These are phyloP conservation scores for Oryza brachyantha DNA, from an alignment of 176 grass and related monocot species.

Conservation along the genomic window DNA sequence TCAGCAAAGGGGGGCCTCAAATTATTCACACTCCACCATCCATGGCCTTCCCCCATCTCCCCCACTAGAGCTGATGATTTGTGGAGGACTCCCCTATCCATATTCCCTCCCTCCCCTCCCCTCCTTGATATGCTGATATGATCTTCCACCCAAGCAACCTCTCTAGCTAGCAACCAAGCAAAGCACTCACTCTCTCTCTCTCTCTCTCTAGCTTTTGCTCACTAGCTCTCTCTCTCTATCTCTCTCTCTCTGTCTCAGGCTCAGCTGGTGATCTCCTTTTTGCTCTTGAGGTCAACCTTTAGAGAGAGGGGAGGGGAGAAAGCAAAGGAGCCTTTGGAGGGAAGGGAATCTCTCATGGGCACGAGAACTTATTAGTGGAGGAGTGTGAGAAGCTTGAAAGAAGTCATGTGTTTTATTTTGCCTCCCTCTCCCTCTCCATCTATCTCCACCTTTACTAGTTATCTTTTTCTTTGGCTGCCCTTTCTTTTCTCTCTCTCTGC, in stretches of 20 bases:
- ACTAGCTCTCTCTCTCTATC: neutral
- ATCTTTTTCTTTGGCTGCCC: slow-evolving; percentile 25
- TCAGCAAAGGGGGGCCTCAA: slow-evolving; percentile 47
- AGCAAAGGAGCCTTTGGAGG: slow-evolving; percentile 32
- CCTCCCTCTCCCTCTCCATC: slow-evolving; percentile 16
- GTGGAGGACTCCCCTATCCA: slow-evolving; percentile 64
- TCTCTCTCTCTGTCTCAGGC: slow-evolving; percentile 20
- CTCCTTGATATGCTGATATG: slow-evolving; percentile 28
- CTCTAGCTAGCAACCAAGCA: neutral
- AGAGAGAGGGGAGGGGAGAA: slow-evolving; percentile 32
- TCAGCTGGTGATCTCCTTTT: neutral
- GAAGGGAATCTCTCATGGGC: slow-evolving; percentile 52
- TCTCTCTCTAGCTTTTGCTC: neutral
- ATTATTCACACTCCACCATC: slow-evolving; percentile 72
- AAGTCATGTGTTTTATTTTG: slow-evolving; percentile 56
- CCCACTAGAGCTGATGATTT: slow-evolving; percentile 59
- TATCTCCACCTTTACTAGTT: slow-evolving; percentile 33
- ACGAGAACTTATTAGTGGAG: slow-evolving; percentile 32
- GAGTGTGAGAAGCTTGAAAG: slow-evolving; percentile 32
- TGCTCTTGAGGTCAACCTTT: slow-evolving; percentile 46
- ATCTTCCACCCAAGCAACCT: slow-evolving; percentile 28
- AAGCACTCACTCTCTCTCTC: slow-evolving; percentile 10
- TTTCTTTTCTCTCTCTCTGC: slow-evolving; percentile 27
- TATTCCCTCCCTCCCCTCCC: slow-evolving; percentile 8
- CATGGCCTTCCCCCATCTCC: slow-evolving; percentile 60